phyloP scores from a whole-genome alignment of 768 basidiomycete genomes.

The Dictyophora rubrovolvata region DNA sequence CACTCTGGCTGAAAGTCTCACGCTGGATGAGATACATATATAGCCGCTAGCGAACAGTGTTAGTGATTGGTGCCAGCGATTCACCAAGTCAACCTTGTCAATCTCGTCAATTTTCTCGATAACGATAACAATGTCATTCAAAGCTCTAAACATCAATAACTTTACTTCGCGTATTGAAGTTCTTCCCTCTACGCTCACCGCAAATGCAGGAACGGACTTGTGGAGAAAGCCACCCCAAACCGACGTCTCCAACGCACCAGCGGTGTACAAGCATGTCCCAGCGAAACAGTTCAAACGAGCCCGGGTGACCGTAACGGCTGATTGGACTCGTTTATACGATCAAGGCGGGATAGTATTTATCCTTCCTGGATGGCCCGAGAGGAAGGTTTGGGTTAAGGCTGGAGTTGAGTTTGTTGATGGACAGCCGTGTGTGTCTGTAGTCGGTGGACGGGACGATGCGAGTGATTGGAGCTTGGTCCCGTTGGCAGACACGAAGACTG shows the following conservation, averaged over 20 bases:
- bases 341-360: slow-evolving; percentile 21
- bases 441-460: slow-evolving; percentile 15
- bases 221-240: slow-evolving; percentile 21
- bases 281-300: slow-evolving; percentile 14
- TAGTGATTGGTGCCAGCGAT: no score
- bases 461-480: slow-evolving; percentile 21
- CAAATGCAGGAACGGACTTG: slow-evolving; percentile 18
- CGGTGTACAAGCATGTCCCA: slow-evolving; percentile 8
- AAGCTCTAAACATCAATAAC: not conserved
- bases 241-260: slow-evolving; percentile 17
- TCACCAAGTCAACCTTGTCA: not conserved
- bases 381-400: slow-evolving; percentile 19
- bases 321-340: slow-evolving; percentile 22
- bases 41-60: no score
- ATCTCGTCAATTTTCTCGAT: not conserved
- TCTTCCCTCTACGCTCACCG: slow-evolving; percentile 7
- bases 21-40: no score
- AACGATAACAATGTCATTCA: not conserved
- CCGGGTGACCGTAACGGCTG: slow-evolving; percentile 18
- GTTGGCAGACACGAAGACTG: not conserved
- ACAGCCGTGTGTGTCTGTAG: slow-evolving; percentile 17
- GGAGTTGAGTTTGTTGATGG: slow-evolving; percentile 22
- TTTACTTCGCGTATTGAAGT: not conserved
- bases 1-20: no score
- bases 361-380: slow-evolving; percentile 8